phyloP scores from a whole-genome alignment of 805 yeast species.

The Lipomyces orientalis region DNA sequence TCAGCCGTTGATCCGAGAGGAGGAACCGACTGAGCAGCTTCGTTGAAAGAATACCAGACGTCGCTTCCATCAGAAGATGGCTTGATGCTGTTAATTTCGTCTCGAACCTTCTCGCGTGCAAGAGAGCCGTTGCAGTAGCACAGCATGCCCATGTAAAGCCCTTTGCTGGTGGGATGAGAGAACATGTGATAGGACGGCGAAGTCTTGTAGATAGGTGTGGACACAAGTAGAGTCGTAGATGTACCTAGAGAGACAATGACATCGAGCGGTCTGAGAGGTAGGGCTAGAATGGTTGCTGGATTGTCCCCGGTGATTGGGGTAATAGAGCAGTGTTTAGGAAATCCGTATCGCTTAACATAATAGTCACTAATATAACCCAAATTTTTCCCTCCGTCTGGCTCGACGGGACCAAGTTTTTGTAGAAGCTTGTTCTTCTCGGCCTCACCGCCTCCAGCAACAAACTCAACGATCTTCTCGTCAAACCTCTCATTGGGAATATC shows the following conservation, averaged over 20 bases:
- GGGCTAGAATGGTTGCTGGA: constrained; percentile 81
- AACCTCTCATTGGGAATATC: constrained; percentile 65
- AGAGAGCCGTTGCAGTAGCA: constrained; percentile 91
- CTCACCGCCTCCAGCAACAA: constrained; percentile 45
- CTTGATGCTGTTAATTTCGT: constrained; percentile 59
- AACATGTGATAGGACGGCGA: constrained; percentile 84
- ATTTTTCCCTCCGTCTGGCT: constrained; percentile 55
- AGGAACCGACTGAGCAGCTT: constrained; percentile 30
- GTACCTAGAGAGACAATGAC: constrained; percentile 85
- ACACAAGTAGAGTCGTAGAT: constrained; percentile 83
- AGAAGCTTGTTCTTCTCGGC: constrained; percentile 49
- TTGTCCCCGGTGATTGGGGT: constrained; percentile 90
- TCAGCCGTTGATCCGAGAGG: constrained; percentile 23
- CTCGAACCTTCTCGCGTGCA: constrained; percentile 79
- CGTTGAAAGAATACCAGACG: constrained; percentile 43
- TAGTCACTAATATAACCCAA: constrained; percentile 64
- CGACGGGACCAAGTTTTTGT: constrained; percentile 39
- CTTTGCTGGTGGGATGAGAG: constrained; percentile 79
- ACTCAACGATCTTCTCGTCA: constrained; percentile 60
- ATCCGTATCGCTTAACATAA: constrained; percentile 68
- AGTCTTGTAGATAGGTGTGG: constrained; percentile 78
- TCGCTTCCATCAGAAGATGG: constrained; percentile 40
- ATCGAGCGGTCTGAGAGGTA: constrained; percentile 79
- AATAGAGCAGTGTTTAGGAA: constrained; percentile 58
- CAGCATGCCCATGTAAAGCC: constrained; percentile 90